A percentile compares a stretch with the other conserved stretches of the same genome.
Conservation (phyloP, 352 stramenopile genomes). For the Chrysophaeum taylorii region DNA sequence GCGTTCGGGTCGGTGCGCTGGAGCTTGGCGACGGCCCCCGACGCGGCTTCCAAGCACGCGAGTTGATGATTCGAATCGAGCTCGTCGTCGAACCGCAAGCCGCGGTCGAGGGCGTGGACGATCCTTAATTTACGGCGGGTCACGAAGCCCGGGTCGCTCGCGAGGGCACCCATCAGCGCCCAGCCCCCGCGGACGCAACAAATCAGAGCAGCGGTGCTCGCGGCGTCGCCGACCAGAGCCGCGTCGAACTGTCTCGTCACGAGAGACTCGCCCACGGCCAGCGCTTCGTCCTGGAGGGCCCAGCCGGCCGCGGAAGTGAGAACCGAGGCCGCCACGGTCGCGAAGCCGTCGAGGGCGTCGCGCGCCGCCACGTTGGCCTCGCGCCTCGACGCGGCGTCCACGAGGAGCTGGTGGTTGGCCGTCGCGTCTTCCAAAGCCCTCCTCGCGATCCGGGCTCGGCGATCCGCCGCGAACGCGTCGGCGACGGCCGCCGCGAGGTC, state of each 20-base stretch:
- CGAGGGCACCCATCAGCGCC: background rate
- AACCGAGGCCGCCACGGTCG: background rate
- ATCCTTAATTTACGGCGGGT: too few species aligned
- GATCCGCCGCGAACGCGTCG: background rate
- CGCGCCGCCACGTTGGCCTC: background rate
- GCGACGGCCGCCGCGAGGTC: background rate
- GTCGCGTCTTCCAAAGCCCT: background rate
- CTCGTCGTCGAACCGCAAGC: too few species aligned
- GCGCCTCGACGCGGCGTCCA: background rate
- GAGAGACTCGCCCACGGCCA: background rate
- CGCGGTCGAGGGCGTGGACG: too few species aligned
- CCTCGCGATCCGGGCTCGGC: background rate
- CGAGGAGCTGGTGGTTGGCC: background rate
- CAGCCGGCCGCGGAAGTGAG: background rate
- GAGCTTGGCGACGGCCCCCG: too few species aligned
- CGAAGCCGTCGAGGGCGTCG: background rate
- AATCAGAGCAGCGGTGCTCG: background rate
- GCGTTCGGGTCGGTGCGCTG: too few species aligned
- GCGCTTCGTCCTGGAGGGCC: background rate
- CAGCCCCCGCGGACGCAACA: background rate
- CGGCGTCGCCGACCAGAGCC: background rate
- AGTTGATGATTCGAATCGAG: too few species aligned
- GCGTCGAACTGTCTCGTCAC: slow-evolving; percentile 4
- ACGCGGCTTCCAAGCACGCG: too few species aligned
- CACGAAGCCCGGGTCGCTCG: too few species aligned